Evolutionary conservation across 495 filamentous ascomycete genomes (phyloP).

Genomic region (Talaromyces borbonicus): DNA sequence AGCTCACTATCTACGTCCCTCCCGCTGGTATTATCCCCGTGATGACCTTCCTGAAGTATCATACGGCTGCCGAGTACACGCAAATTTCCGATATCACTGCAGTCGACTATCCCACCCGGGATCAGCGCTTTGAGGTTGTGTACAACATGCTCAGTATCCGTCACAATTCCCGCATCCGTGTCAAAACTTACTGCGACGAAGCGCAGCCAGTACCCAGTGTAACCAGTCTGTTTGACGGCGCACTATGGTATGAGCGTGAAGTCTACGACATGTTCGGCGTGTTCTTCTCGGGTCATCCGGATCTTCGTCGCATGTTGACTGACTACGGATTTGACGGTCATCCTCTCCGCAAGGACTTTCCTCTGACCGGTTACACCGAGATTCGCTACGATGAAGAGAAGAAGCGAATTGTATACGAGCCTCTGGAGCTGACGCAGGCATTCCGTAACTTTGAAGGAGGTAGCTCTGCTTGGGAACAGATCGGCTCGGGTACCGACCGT

Average conservation of each 20-base stretch:
- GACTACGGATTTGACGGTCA: slow-evolving; percentile 99
- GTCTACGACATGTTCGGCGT: slow-evolving; percentile 97
- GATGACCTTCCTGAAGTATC: slow-evolving; percentile 92
- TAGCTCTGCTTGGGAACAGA: slow-evolving; percentile 67
- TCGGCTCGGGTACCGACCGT: slow-evolving; percentile 69
- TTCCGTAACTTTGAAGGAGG: slow-evolving; percentile 97
- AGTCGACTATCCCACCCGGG: slow-evolving; percentile 89
- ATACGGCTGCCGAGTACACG: slow-evolving; percentile 95
- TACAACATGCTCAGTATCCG: slow-evolving; percentile 95
- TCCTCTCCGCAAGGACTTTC: slow-evolving; percentile 96
- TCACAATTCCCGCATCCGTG: slow-evolving; percentile 90
- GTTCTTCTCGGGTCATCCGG: slow-evolving; percentile 91
- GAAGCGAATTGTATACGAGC: slow-evolving; percentile 97
- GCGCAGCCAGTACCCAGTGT: slow-evolving; percentile 88
- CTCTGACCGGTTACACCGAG: slow-evolving; percentile 97
- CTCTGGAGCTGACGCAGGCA: slow-evolving; percentile 95
- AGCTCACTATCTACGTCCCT: slow-evolving; percentile 86
- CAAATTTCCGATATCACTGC: slow-evolving; percentile 84
- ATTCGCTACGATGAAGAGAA: slow-evolving; percentile 98
- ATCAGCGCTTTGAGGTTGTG: slow-evolving; percentile 93
- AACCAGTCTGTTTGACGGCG: slow-evolving; percentile 78
- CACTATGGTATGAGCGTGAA: slow-evolving; percentile 98
- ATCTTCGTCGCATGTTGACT: slow-evolving; percentile 97
- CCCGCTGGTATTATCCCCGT: slow-evolving; percentile 81
- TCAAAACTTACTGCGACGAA: slow-evolving; percentile 99